Base-by-base conservation (phyloP, 169 alveolate species). In the Sarcocystis neurona region DNA sequence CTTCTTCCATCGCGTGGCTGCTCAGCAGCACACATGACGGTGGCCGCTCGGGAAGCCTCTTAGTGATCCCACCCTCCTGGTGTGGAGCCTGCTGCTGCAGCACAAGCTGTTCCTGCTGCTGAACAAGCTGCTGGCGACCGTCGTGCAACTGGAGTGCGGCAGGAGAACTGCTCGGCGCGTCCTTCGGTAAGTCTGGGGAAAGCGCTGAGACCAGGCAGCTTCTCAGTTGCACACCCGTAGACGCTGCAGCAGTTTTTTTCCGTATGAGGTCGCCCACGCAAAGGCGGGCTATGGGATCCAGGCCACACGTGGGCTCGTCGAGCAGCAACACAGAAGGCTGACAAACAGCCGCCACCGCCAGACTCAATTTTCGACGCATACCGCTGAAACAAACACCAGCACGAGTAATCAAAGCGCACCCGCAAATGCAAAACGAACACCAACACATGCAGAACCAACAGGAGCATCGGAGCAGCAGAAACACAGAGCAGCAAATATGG, bases 1-100 rank as follows among this genome's bases (percentile, higher is more conserved):
- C 66, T 23, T 53, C 66, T 23, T 53, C 66, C 66, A 53, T 53
- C 66, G 66, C 66, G 23, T 53, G 66, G 66, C 66, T 53, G 66
- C 66, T 53, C 30, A 53, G 12, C 30, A 53, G 30, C 23, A 53
- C 23, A 23, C 66, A 53, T 12, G 66, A 53, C 30, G 66, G 30
- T 53, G 66, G 66, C 66, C 66, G 66, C 30, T 53, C 23, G n/a
- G n/a, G n/a, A n/a, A n/a, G n/a, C n/a, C n/a, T n/a, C n/a, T n/a
- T n/a, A n/a, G n/a, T n/a, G n/a, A n/a, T n/a, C n/a, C n/a, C n/a
- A n/a, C n/a, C n/a, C n/a, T n/a, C n/a, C n/a, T n/a, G n/a, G n/a
- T n/a, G n/a, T n/a, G n/a, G n/a, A n/a, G n/a, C n/a, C 66, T 53
- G 30, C 23, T 53, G 66, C 30, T 53, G 30, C 30, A 53, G 12